A percentile compares a stretch with the other conserved stretches of the same genome.
phyloP scores from a whole-genome alignment of 495 filamentous ascomycete species.

The Penicillium daleae region DNA sequence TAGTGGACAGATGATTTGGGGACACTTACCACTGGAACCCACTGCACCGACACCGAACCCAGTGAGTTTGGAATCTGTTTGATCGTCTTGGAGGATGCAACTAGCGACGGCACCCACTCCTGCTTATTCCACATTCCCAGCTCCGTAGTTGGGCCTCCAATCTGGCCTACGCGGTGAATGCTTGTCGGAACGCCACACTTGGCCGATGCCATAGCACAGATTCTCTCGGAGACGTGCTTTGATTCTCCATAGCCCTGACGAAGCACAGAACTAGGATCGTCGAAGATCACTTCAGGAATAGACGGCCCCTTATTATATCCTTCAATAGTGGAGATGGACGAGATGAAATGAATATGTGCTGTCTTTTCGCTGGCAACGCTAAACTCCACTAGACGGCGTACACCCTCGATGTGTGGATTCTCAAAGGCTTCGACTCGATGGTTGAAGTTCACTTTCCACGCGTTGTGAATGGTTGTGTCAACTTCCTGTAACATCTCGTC shows the following conservation, averaged over 20 bases:
- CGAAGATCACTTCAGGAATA: constrained; percentile 46
- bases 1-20: background rate
- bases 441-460: constrained; percentile 68
- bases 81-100: constrained; percentile 26
- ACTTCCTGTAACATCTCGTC: constrained; percentile 15
- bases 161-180: constrained; percentile 58
- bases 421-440: constrained; percentile 43
- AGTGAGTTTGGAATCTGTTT: constrained; percentile 20
- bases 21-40: constrained; percentile 25
- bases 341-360: constrained; percentile 57
- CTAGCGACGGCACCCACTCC: constrained; percentile 34
- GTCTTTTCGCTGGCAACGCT: constrained; percentile 30
- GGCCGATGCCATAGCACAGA: constrained; percentile 49
- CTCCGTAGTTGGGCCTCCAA: constrained; percentile 46
- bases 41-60: constrained; percentile 21
- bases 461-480: constrained; percentile 60
- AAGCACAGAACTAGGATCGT: constrained; percentile 38
- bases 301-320: constrained; percentile 25
- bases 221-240: constrained; percentile 54
- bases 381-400: constrained; percentile 54
- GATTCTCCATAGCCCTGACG: constrained; percentile 54
- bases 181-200: constrained; percentile 43
- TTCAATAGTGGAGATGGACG: constrained; percentile 48
- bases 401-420: background rate
- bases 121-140: constrained; percentile 34